These are phyloP conservation scores for Bertia moriformis DNA, from an alignment of 2,329 filamentous ascomycete genomes.

Conservation along the genomic window DNA sequence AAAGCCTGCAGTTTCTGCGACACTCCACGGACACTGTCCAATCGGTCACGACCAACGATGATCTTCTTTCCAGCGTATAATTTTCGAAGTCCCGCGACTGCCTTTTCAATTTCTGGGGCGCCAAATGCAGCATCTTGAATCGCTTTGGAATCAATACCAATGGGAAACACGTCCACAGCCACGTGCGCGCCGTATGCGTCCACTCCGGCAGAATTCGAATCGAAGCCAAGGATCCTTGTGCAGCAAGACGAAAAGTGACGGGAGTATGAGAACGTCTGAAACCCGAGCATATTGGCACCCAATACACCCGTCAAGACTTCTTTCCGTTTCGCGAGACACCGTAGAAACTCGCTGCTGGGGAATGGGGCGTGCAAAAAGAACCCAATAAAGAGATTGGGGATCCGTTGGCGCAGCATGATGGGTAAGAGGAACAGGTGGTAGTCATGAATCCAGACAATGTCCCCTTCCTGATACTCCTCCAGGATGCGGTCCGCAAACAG, in stretches of 20 bases:
- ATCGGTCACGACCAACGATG: slow-evolving; percentile 84
- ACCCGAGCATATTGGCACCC: slow-evolving; percentile 82
- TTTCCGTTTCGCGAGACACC: slow-evolving; percentile 75
- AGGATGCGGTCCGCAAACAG: slow-evolving; percentile 82
- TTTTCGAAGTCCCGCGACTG: slow-evolving; percentile 55
- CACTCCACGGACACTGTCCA: slow-evolving; percentile 84
- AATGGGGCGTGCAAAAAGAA: slow-evolving; percentile 93
- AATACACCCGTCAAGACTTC: slow-evolving; percentile 81
- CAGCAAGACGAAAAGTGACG: slow-evolving; percentile 91
- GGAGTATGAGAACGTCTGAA: slow-evolving; percentile 91
- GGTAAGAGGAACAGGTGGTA: slow-evolving; percentile 86
- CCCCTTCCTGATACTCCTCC: slow-evolving; percentile 78
- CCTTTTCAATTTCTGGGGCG: slow-evolving; percentile 55
- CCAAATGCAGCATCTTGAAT: slow-evolving; percentile 65
- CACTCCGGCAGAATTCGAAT: slow-evolving; percentile 70
- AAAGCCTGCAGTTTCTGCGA: slow-evolving; percentile 94
- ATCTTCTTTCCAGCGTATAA: slow-evolving; percentile 84
- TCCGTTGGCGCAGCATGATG: slow-evolving; percentile 69
- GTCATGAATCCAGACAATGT: slow-evolving; percentile 85
- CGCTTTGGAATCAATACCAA: slow-evolving; percentile 77
- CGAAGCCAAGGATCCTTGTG: slow-evolving; percentile 78
- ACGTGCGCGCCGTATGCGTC: slow-evolving; percentile 81
- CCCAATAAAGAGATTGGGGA: slow-evolving; percentile 81
- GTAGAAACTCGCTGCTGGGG: slow-evolving; percentile 87
- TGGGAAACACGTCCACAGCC: slow-evolving; percentile 83